Percentiles rank a stretch among this genome's conserved stretches.
These are phyloP conservation scores for Pittosporum tobira DNA, from an alignment of 129 eudicot species.

Conservation along the genomic window DNA sequence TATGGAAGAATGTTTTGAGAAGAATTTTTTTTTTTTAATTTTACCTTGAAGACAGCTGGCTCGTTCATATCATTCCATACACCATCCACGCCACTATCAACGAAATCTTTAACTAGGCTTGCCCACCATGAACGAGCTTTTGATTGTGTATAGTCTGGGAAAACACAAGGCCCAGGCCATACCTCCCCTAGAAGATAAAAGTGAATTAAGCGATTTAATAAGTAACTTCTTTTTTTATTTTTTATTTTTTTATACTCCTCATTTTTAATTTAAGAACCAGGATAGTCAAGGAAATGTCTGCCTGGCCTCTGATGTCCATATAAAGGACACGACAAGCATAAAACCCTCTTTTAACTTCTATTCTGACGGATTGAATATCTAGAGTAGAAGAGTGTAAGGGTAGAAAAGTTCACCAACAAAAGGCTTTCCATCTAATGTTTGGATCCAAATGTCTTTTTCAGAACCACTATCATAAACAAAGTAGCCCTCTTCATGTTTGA, in stretches of 20 bases:
- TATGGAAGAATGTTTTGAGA: neutral
- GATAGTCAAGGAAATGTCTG: too few species aligned
- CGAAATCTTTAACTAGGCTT: slow-evolving; percentile 64
- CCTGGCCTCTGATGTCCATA: too few species aligned
- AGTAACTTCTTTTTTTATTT: too few species aligned
- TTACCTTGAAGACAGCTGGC: slow-evolving; percentile 90
- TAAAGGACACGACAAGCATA: too few species aligned
- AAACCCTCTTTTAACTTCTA: too few species aligned
- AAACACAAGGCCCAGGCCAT: slow-evolving; percentile 99
- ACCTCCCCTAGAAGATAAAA: slow-evolving; percentile 55
- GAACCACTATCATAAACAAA: slow-evolving; percentile 79
- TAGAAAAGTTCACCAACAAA: slow-evolving; percentile 44
- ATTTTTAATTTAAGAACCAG: slow-evolving; percentile 12
- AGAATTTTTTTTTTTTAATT: neutral
- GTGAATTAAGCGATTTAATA: too few species aligned
- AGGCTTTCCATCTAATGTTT: slow-evolving; percentile 61
- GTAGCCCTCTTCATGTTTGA: slow-evolving; percentile 72
- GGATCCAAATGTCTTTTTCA: slow-evolving; percentile 68
- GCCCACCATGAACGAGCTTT: slow-evolving; percentile 95
- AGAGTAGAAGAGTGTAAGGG: neutral
- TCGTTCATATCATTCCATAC: slow-evolving; percentile 99
- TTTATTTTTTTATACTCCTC: too few species aligned
- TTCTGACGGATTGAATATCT: too few species aligned
- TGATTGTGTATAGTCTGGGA: slow-evolving; percentile 85
- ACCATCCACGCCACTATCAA: slow-evolving; percentile 88